Evolutionary conservation across 2,329 filamentous ascomycete species (phyloP).

Genomic region (Truncatella angustata): DNA sequence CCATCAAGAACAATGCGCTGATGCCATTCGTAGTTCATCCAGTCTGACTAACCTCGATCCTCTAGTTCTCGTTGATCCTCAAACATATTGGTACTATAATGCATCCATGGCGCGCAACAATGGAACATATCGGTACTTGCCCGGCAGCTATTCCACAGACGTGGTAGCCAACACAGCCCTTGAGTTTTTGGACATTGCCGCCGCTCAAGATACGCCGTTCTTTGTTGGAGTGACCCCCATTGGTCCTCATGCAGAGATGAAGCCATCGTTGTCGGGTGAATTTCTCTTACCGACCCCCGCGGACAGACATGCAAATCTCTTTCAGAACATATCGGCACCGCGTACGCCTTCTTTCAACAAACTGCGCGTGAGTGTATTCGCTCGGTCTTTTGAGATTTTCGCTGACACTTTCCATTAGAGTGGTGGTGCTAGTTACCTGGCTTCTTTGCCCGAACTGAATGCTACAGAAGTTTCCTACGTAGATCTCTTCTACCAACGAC

Average conservation of each 20-base stretch:
- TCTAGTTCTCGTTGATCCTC: constrained; percentile 61
- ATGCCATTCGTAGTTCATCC: too few relatives aligned
- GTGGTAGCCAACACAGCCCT: constrained; percentile 58
- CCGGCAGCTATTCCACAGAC: constrained; percentile 45
- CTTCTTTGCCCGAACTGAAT: too few relatives aligned
- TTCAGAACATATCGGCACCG: constrained; percentile 57
- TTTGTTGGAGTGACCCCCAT: constrained; percentile 66
- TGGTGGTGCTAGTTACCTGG: too few relatives aligned
- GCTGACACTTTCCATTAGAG: too few relatives aligned
- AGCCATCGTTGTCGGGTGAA: background rate
- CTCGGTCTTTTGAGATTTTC: too few relatives aligned
- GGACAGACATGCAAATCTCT: constrained; percentile 59
- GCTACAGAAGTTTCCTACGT: constrained; percentile 46
- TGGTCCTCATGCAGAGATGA: constrained; percentile 62
- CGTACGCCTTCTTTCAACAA: constrained; percentile 63
- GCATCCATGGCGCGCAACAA: constrained; percentile 61
- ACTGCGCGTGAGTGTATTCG: background rate
- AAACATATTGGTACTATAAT: constrained; percentile 68
- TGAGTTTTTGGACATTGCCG: constrained; percentile 60
- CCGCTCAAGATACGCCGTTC: constrained; percentile 56
- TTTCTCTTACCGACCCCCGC: constrained; percentile 52
- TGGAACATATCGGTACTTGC: constrained; percentile 37
- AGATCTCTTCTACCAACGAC: constrained; percentile 49
- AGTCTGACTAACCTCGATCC: constrained; percentile 25
- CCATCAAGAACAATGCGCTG: background rate